Base-by-base conservation (phyloP, 306 rosid species). In the Inga oerstediana region DNA sequence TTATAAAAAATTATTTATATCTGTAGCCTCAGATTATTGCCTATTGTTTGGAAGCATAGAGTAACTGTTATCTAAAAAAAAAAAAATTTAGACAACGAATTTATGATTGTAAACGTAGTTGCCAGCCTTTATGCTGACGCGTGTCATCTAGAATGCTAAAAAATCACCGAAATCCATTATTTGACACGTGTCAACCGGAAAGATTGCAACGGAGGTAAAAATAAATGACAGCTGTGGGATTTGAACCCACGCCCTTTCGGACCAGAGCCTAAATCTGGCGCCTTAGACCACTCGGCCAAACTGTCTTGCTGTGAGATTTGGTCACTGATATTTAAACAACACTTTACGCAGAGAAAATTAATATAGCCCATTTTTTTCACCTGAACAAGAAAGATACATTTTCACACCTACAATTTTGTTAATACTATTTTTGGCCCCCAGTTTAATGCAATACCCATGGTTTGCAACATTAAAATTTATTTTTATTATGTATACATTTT, bases 241-340 rank as follows among this genome's bases (percentile, higher is more conserved):
- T 93, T 93, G 97, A 93, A 93, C 97, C 95, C 93, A 89, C 94
- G 93, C 97, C 94, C 94, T 93, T 93, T 84, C 94, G 97, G 97
- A 92, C 90, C 92, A 91, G 94, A 91, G 97, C 97, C 94, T 91
- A 93, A 91, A 89, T 91, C 91, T 91, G 89, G 89, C 91, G 92
- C 89, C 94, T 87, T 89, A 91, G 90, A 93, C 97, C 94, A 91
- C 95, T 91, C 95, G 95, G 95, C 93, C 97, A 91, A 91, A 93
- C 95, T 85, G 91, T 89, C 93, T 12, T 7, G 3, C 0, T 8
- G 5, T n/a, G 0, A 0, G 0, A 0, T 0, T 0, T 20, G 0
- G 0, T 0, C 1, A 2, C 11, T 8, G 7, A 46, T 10, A 46
- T 44, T 8, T 44, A 1, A 44, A 0, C 0, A 44, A 44, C 0